Conservation (phyloP, 1,139 yeast genomes). For the Candida dubliniensis region DNA sequence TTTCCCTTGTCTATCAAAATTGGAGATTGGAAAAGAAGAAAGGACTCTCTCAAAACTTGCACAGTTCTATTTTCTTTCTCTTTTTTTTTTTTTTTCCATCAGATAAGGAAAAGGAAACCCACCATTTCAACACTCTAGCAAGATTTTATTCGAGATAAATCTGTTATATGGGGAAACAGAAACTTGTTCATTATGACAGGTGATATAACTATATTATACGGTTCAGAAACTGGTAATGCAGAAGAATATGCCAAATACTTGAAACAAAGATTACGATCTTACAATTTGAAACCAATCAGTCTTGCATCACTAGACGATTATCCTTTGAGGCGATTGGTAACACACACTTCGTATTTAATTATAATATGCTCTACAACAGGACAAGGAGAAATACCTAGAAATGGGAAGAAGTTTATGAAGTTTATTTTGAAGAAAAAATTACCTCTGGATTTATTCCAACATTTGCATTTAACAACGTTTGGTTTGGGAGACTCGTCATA, state of each 20-base stretch:
- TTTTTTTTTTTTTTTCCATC: no score
- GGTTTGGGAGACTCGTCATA: slow-evolving; percentile 97
- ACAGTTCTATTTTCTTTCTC: no score
- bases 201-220: slow-evolving; percentile 66
- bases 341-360: slow-evolving; percentile 53
- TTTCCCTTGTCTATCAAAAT: background rate
- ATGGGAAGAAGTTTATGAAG: slow-evolving; percentile 71
- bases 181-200: slow-evolving; percentile 5
- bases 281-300: slow-evolving; percentile 48
- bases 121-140: no score
- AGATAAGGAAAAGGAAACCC: no score
- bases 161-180: background rate
- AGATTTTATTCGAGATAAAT: no score
- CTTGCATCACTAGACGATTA: slow-evolving; percentile 64
- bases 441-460: slow-evolving; percentile 62
- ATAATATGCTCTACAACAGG: slow-evolving; percentile 89
- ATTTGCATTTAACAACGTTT: slow-evolving; percentile 65
- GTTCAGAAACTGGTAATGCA: slow-evolving; percentile 92
- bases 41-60: background rate
- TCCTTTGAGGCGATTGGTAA: slow-evolving; percentile 50
- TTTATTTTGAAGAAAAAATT: slow-evolving; percentile 67
- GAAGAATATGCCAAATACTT: slow-evolving; percentile 79
- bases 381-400: slow-evolving; percentile 90
- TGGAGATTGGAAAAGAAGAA: background rate
- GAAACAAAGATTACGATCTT: slow-evolving; percentile 55